These are phyloP conservation scores for Durusdinium trenchii DNA, from an alignment of 73 alveolate genomes.

Conservation along the genomic window DNA sequence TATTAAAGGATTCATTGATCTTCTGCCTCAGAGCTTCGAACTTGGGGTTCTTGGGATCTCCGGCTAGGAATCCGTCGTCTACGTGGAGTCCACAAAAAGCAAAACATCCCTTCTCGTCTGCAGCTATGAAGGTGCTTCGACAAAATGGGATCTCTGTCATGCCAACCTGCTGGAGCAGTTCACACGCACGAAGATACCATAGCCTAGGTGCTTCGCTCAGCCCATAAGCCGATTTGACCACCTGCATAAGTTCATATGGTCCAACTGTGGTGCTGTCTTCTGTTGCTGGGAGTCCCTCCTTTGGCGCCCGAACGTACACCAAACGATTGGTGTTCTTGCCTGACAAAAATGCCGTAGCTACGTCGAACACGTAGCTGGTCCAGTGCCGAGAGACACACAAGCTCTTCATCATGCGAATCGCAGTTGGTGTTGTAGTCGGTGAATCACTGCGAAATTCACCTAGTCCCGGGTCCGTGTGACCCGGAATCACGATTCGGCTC, in stretches of 20 bases:
- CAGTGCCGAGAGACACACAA: background rate
- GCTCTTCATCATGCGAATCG: background rate
- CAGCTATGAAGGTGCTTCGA: background rate
- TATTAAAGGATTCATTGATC: background rate
- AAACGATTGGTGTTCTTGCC: background rate
- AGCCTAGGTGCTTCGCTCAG: background rate
- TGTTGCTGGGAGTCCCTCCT: background rate
- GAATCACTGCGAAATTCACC: background rate
- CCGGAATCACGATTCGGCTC: constrained; percentile 5
- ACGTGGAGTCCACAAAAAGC: background rate
- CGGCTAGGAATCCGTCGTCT: constrained; percentile 24
- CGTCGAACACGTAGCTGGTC: background rate
- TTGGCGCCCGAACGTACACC: background rate
- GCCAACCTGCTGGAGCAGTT: background rate
- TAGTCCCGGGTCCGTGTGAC: background rate
- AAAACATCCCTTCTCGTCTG: background rate
- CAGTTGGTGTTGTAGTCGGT: background rate
- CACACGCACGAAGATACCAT: background rate
- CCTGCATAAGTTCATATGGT: background rate
- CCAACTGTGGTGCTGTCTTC: background rate
- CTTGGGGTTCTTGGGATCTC: background rate
- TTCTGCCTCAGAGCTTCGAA: background rate
- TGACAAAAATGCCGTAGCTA: background rate
- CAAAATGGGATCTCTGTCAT: background rate
- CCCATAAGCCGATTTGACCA: constrained; percentile 3